Evolutionary conservation across 2,329 filamentous ascomycete species (phyloP).

Genomic region (Hansfordia pulvinata): DNA sequence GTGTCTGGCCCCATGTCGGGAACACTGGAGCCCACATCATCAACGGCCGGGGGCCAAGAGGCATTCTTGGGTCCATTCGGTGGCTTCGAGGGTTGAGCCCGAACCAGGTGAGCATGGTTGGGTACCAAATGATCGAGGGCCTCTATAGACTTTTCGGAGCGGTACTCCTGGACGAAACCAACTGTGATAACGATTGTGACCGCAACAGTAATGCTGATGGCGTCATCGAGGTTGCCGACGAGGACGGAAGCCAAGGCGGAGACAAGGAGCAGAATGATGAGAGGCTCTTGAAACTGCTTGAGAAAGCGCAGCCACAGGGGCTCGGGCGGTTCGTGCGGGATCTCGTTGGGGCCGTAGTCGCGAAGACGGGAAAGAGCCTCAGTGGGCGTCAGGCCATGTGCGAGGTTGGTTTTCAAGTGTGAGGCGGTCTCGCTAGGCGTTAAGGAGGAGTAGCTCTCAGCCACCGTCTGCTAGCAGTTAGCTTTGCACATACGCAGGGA

Average conservation of each 20-base stretch:
- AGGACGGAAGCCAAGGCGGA: slow-evolving; percentile 82
- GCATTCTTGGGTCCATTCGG: slow-evolving; percentile 20
- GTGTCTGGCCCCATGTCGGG: slow-evolving; percentile 38
- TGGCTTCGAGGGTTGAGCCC: slow-evolving; percentile 32
- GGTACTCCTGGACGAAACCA: slow-evolving; percentile 93
- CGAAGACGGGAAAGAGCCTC: slow-evolving; percentile 71
- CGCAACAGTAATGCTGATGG: slow-evolving; percentile 86
- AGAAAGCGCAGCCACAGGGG: slow-evolving; percentile 90
- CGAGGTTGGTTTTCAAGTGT: slow-evolving; percentile 69
- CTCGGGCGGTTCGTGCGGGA: slow-evolving; percentile 86
- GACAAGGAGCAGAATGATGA: slow-evolving; percentile 82
- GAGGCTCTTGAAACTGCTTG: slow-evolving; percentile 91
- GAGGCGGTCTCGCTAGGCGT: slow-evolving; percentile 67
- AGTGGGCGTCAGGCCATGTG: slow-evolving; percentile 63
- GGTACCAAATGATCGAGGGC: slow-evolving; percentile 88
- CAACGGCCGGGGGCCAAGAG: slow-evolving; percentile 32
- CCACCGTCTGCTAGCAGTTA: slow-evolving; percentile 27
- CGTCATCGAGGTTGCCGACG: slow-evolving; percentile 89
- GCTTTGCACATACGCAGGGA: not conserved
- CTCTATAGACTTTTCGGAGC: slow-evolving; percentile 94
- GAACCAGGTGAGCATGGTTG: slow-evolving; percentile 89
- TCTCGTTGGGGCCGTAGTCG: slow-evolving; percentile 81
- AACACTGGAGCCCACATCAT: slow-evolving; percentile 32
- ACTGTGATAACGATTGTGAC: slow-evolving; percentile 96
- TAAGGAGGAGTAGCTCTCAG: slow-evolving; percentile 52